Evolutionary conservation across 192 early-diverging fungal species (phyloP).

Genomic region (Chytriomyces confervae): DNA sequence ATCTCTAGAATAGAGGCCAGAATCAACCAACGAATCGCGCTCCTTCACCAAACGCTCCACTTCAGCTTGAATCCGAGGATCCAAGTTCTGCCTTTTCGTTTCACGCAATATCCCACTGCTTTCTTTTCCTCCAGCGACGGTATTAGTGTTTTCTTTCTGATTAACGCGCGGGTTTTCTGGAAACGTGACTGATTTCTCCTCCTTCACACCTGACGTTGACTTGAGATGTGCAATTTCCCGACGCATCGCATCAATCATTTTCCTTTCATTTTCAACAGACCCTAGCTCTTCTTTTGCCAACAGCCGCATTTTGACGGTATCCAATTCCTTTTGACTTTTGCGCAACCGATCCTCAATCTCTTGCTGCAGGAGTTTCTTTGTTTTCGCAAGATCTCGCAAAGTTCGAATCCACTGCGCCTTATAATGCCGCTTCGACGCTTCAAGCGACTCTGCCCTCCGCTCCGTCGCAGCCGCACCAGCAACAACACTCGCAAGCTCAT

Average conservation of each 20-base stretch:
- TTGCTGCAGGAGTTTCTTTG: slow-evolving; percentile 27
- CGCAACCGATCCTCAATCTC: slow-evolving; percentile 34
- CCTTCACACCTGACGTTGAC: background rate
- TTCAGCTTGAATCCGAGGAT: slow-evolving; percentile 37
- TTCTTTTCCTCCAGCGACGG: background rate
- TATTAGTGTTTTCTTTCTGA: background rate
- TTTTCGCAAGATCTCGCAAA: slow-evolving; percentile 38
- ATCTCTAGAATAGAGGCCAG: slow-evolving; percentile 50
- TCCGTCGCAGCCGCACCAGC: slow-evolving; percentile 21
- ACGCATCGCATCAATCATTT: slow-evolving; percentile 11
- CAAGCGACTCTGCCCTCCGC: slow-evolving; percentile 37
- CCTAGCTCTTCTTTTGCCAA: slow-evolving; percentile 31
- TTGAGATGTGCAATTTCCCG: slow-evolving; percentile 14
- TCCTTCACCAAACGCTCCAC: slow-evolving; percentile 54
- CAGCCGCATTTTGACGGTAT: slow-evolving; percentile 25
- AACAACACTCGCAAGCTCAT: slow-evolving; percentile 26
- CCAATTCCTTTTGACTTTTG: slow-evolving; percentile 17
- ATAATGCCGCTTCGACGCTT: slow-evolving; percentile 45
- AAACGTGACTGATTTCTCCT: too few species aligned
- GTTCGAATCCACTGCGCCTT: slow-evolving; percentile 45
- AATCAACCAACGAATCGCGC: slow-evolving; percentile 47
- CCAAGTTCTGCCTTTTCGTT: slow-evolving; percentile 23
- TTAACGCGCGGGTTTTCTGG: background rate
- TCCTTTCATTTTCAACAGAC: slow-evolving; percentile 10
- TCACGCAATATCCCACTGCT: background rate